These are phyloP conservation scores for Paracoccidioides brasiliensis DNA, from an alignment of 2,329 filamentous ascomycete species.

Conservation along the genomic window DNA sequence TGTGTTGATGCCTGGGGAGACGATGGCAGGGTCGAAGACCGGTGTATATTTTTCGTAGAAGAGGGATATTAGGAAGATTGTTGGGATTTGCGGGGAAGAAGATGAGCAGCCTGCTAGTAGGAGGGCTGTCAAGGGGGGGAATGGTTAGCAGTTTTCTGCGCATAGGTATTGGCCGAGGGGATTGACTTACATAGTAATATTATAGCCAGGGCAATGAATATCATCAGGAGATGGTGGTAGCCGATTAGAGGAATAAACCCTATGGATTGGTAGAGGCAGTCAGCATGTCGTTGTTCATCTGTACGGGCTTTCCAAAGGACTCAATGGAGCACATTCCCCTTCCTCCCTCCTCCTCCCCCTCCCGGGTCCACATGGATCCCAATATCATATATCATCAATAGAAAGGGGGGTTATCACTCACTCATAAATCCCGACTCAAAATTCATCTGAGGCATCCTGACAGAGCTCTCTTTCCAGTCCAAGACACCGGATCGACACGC, in stretches of 20 bases:
- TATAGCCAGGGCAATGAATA: slow-evolving; percentile 83
- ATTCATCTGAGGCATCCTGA: slow-evolving; percentile 15
- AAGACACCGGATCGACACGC: background rate
- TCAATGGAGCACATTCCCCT: background rate
- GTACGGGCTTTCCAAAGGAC: too few species aligned
- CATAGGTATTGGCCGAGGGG: background rate
- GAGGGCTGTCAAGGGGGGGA: slow-evolving; percentile 48
- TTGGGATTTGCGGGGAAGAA: slow-evolving; percentile 84
- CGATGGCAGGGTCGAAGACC: slow-evolving; percentile 70
- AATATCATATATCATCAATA: background rate
- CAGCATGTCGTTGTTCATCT: background rate
- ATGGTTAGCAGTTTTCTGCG: background rate
- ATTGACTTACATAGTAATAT: slow-evolving; percentile 77
- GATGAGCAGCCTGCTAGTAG: slow-evolving; percentile 92
- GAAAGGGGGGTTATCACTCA: slow-evolving; percentile 12
- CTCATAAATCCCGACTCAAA: slow-evolving; percentile 20
- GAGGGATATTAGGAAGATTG: slow-evolving; percentile 95
- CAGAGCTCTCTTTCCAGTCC: slow-evolving; percentile 2
- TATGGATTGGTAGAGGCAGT: slow-evolving; percentile 13
- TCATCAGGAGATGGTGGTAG: slow-evolving; percentile 87
- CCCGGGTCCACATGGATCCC: background rate
- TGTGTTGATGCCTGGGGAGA: slow-evolving; percentile 73
- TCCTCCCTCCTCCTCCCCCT: background rate
- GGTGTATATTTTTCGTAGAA: slow-evolving; percentile 87
- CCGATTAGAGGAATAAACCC: slow-evolving; percentile 50